Conservation (phyloP, 2,329 filamentous ascomycete genomes). For the Trichoderma sp. region DNA sequence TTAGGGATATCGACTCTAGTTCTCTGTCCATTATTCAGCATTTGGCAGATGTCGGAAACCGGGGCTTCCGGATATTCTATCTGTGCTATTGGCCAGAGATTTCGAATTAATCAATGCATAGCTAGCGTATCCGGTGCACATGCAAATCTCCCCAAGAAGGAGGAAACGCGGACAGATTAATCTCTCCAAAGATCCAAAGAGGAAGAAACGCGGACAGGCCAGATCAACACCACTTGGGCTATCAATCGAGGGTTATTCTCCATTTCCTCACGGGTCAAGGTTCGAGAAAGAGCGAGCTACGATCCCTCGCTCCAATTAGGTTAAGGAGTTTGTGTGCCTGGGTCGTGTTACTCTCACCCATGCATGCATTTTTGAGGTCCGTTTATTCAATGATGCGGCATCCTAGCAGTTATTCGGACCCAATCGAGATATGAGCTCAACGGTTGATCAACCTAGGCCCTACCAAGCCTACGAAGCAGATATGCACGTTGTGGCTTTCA, state of each 20-base stretch:
- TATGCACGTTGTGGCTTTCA: not conserved
- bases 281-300: not conserved
- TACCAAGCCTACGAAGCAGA: not conserved
- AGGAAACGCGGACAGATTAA: not conserved
- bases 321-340: not conserved
- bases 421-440: not conserved
- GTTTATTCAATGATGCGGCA: not conserved
- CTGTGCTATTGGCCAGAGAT: constrained; percentile 1
- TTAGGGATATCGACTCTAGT: not conserved
- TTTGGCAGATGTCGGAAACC: not conserved
- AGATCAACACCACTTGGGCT: not conserved
- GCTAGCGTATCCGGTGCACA: not conserved
- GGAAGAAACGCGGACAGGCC: not conserved
- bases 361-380: not conserved
- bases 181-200: not conserved
- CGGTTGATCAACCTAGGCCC: not conserved
- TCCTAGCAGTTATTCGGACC: not conserved
- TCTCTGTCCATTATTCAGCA: not conserved
- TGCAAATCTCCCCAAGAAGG: not conserved
- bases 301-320: not conserved
- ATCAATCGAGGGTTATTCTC: not conserved
- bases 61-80: not conserved
- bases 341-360: not conserved
- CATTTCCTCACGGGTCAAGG: not conserved
- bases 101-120: not conserved